Percentiles rank a stretch among this genome's conserved stretches.
These are phyloP conservation scores for Maudiozyma turicensis DNA, from an alignment of 805 yeast species.

Conservation along the genomic window DNA sequence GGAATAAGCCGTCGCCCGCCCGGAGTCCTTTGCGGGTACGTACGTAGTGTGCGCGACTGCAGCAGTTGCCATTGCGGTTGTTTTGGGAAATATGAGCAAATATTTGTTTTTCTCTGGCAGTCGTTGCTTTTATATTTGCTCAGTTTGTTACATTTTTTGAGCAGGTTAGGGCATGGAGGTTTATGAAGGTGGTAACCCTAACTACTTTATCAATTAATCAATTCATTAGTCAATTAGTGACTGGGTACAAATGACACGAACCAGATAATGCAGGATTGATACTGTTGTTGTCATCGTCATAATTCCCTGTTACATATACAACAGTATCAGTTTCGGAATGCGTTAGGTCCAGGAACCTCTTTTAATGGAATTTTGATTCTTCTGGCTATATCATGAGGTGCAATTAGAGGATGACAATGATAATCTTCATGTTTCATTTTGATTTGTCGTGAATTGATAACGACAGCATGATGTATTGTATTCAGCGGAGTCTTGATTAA, in stretches of 20 bases:
- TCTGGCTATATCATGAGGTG: not conserved
- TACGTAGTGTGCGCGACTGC: too few species aligned
- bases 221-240: too few species aligned
- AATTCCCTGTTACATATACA: too few species aligned
- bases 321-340: not conserved
- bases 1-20: too few species aligned
- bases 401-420: not conserved
- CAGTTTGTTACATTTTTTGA: not conserved
- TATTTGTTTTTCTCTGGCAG: not conserved
- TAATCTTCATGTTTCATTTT: not conserved
- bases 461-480: not conserved
- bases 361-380: not conserved
- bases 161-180: not conserved
- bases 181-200: too few species aligned
- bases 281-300: too few species aligned
- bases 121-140: not conserved
- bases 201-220: too few species aligned
- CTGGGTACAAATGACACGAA: too few species aligned
- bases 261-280: too few species aligned
- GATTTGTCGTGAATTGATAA: not conserved
- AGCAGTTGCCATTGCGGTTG: too few species aligned
- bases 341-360: not conserved
- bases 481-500: not conserved
- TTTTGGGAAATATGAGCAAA: constrained; percentile 1
- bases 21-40: too few species aligned